Conservation (phyloP, 2,329 filamentous ascomycete species). For the Trichoderma asperellum region DNA sequence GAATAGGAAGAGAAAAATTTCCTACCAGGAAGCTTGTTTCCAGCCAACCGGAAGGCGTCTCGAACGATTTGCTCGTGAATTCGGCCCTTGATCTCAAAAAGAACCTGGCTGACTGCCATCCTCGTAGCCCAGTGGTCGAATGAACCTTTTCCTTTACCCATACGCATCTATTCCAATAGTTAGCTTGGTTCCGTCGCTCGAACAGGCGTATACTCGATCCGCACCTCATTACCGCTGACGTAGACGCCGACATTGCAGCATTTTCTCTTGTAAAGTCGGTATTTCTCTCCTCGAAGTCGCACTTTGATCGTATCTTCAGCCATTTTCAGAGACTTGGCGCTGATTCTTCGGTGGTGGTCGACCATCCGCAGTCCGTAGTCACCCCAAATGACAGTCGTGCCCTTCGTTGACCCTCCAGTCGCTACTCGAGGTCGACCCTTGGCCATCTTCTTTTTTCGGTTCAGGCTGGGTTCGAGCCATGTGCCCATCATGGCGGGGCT, state of each 20-base stretch:
- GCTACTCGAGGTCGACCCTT: conserved; percentile 87
- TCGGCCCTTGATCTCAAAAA: conserved; percentile 90
- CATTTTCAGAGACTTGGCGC: conserved; percentile 81
- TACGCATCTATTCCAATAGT: conserved; percentile 67
- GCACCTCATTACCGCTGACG: conserved; percentile 87
- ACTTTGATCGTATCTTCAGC: conserved; percentile 93
- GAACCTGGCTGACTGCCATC: conserved; percentile 85
- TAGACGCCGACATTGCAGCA: conserved; percentile 94
- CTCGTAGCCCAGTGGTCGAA: conserved; percentile 96
- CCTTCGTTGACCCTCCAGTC: conserved; percentile 87
- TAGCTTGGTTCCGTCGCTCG: background rate
- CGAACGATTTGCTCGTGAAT: conserved; percentile 92
- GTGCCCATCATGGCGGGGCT: conserved; percentile 62
- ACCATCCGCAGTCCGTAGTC: conserved; percentile 93
- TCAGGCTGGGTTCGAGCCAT: conserved; percentile 80
- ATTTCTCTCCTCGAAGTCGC: conserved; percentile 86
- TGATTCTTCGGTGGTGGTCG: conserved; percentile 91
- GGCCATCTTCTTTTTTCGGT: conserved; percentile 83
- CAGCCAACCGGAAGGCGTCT: conserved; percentile 92
- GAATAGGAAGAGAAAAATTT: conserved; percentile 25
- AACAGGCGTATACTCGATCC: conserved; percentile 34
- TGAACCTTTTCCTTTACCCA: conserved; percentile 98
- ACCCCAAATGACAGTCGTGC: conserved; percentile 94
- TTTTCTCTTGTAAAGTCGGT: conserved; percentile 88
- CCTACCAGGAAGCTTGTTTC: conserved; percentile 90